A percentile compares a stretch with the other conserved stretches of the same genome.
Evolutionary conservation across 1,284 basidiomycete species (phyloP).

Genomic region (Trametes versicolor): DNA sequence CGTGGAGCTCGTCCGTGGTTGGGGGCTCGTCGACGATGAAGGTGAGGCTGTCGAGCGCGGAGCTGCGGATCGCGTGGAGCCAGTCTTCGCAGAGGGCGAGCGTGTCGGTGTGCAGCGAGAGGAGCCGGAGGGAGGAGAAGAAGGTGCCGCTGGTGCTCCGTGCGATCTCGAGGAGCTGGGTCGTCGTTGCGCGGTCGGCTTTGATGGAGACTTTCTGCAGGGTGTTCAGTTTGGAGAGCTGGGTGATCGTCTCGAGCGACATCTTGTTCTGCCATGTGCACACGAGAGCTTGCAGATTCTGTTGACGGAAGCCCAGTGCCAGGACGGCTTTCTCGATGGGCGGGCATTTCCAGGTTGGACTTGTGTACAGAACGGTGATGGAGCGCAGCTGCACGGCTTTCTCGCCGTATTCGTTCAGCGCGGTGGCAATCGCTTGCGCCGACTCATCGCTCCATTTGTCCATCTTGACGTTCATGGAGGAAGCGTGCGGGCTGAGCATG

Average conservation of each 20-base stretch:
- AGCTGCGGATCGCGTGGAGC: slow-evolving; percentile 23
- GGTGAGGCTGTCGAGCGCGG: slow-evolving; percentile 15
- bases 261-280: slow-evolving; percentile 20
- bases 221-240: slow-evolving; percentile 17
- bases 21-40: slow-evolving; percentile 18
- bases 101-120: slow-evolving; percentile 20
- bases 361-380: slow-evolving; percentile 14
- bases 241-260: slow-evolving; percentile 16
- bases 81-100: slow-evolving; percentile 17
- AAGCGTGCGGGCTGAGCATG: slow-evolving; percentile 28
- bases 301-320: slow-evolving; percentile 15
- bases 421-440: slow-evolving; percentile 16
- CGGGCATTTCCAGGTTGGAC: background rate
- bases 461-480: slow-evolving; percentile 16
- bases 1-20: slow-evolving; percentile 17
- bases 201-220: slow-evolving; percentile 22
- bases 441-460: slow-evolving; percentile 4
- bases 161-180: slow-evolving; percentile 9
- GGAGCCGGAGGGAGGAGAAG: slow-evolving; percentile 22
- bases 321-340: slow-evolving; percentile 23
- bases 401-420: slow-evolving; percentile 15
- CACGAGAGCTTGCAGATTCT: slow-evolving; percentile 19
- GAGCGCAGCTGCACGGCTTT: slow-evolving; percentile 22
- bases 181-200: slow-evolving; percentile 13
- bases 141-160: slow-evolving; percentile 10